Percentiles rank a stretch among this genome's conserved stretches.
Evolutionary conservation across 495 filamentous ascomycete genomes (phyloP).

Genomic region (Parmelia sp.): DNA sequence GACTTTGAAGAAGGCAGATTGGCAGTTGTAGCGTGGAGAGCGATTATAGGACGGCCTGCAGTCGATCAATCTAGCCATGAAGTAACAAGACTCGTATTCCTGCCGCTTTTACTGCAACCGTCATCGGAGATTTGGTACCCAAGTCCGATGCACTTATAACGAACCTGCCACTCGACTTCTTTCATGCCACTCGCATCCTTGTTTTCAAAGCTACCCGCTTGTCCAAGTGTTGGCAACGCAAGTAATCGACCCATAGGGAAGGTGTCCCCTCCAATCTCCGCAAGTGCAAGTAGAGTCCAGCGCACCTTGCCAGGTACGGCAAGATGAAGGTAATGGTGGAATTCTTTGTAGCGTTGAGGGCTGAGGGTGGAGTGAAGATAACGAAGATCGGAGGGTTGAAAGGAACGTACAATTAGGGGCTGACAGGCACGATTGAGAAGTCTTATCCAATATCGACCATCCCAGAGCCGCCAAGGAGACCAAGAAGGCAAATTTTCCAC

Average conservation of each 20-base stretch:
- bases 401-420: constrained; percentile 44
- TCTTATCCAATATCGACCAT: constrained; percentile 78
- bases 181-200: neutral
- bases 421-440: constrained; percentile 38
- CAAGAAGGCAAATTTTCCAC: constrained; percentile 14
- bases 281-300: constrained; percentile 49
- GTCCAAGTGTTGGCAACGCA: constrained; percentile 45
- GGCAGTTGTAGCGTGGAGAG: neutral
- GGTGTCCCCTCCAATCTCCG: constrained; percentile 21
- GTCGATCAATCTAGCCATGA: constrained; percentile 5
- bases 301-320: constrained; percentile 47
- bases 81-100: neutral
- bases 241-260: constrained; percentile 32
- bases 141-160: constrained; percentile 7
- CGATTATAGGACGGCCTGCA: neutral
- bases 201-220: neutral
- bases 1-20: neutral
- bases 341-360: constrained; percentile 24
- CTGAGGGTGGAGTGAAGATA: constrained; percentile 36
- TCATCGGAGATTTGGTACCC: neutral
- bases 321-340: constrained; percentile 33
- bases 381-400: constrained; percentile 44
- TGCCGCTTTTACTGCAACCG: neutral
- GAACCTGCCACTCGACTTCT: constrained; percentile 7
- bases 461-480: constrained; percentile 57